Conservation (phyloP, 2,329 filamentous ascomycete genomes). For the Metarhizium album region DNA sequence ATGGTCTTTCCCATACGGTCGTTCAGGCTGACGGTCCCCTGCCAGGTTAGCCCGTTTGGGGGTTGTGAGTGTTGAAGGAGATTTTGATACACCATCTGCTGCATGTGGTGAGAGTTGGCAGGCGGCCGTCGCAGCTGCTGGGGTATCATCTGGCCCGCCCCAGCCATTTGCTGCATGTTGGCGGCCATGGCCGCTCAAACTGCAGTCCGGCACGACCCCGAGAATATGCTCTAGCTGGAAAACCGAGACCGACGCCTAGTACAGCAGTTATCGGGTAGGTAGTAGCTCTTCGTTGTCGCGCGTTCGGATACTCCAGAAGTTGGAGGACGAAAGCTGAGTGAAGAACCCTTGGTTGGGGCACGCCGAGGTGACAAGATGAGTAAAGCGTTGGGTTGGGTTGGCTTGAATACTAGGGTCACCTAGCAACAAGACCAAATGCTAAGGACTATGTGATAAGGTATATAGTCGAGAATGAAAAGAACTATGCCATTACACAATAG, state of each 20-base stretch:
- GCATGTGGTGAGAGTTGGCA: slow-evolving; percentile 18
- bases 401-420: background rate
- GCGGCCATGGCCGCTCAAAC: slow-evolving; percentile 43
- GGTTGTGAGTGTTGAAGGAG: slow-evolving; percentile 24
- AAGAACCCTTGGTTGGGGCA: background rate
- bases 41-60: slow-evolving; percentile 27
- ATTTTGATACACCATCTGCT: slow-evolving; percentile 29
- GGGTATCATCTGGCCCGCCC: slow-evolving; percentile 34
- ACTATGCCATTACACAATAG: background rate
- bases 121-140: slow-evolving; percentile 27
- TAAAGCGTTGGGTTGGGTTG: background rate
- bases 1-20: slow-evolving; percentile 33
- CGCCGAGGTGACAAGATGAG: background rate
- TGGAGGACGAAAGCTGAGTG: background rate
- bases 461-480: background rate
- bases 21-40: slow-evolving; percentile 23
- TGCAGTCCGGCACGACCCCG: background rate
- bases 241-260: background rate
- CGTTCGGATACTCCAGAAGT: background rate
- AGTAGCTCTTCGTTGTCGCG: background rate
- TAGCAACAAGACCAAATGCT: background rate
- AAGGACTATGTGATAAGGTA: background rate
- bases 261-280: background rate
- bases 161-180: slow-evolving; percentile 47
- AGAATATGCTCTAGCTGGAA: background rate